Conservation (phyloP, 768 basidiomycete species). For the Pleurotus tuoliensis region DNA sequence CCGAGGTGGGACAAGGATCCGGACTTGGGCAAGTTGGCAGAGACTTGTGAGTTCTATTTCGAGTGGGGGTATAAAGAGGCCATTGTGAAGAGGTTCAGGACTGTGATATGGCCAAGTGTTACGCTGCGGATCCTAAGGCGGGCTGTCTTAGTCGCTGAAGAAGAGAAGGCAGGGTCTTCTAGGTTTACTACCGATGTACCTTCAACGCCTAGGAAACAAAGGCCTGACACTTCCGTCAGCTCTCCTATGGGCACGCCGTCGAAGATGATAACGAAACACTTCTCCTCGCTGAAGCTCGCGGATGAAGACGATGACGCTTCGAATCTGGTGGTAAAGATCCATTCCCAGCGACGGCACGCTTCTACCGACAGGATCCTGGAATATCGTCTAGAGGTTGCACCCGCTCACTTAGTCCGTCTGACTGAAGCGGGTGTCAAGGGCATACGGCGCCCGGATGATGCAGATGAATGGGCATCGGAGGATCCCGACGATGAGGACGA, state of each 20-base stretch:
- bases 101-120: conserved; percentile 75
- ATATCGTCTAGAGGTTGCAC: conserved; percentile 77
- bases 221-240: conserved; percentile 22
- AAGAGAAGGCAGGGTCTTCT: not conserved
- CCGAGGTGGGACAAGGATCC: conserved; percentile 56
- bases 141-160: conserved; percentile 49
- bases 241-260: conserved; percentile 42
- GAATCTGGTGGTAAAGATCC: conserved; percentile 60
- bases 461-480: conserved; percentile 45
- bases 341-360: conserved; percentile 59
- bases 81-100: conserved; percentile 81
- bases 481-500: conserved; percentile 45
- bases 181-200: conserved; percentile 14
- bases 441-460: conserved; percentile 42
- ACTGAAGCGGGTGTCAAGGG: conserved; percentile 67
- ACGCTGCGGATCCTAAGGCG: conserved; percentile 71
- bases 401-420: conserved; percentile 58
- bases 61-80: conserved; percentile 88
- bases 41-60: conserved; percentile 81
- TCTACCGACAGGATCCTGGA: conserved; percentile 72
- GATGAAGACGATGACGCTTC: conserved; percentile 24
- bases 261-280: conserved; percentile 53
- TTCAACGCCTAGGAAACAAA: conserved; percentile 32
- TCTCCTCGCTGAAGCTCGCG: conserved; percentile 39
- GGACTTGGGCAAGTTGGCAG: conserved; percentile 67